Evolutionary conservation across 176 grass and related monocot genomes (phyloP), one percentile per base, ranked within the genome.

Genomic region (Ampelocalamus luodianensis): DNA sequence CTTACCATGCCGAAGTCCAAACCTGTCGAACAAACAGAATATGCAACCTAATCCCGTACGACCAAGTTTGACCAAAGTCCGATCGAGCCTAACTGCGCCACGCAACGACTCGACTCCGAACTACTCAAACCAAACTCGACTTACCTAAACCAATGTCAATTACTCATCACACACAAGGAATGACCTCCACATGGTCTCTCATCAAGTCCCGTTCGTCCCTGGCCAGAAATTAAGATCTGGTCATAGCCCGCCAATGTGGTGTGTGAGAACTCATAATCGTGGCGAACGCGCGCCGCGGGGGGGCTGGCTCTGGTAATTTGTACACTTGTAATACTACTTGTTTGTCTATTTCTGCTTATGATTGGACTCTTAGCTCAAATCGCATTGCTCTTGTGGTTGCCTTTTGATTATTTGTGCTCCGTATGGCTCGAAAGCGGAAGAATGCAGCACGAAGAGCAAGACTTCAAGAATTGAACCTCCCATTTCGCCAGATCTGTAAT

Each of bases 401-500:
- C 14, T 27, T 14, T 32, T 27, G 15, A 72, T 29, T 29, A 50
- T 49, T 0, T 72, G 23, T 72, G 43, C 13, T 27, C 14, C 29
- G 46, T 22, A 37, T 75, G 16, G 72, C 0, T 65, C 5, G 8
- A 46, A 32, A 36, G 17, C 49, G 60, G 60, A 79, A 79, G 17
- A 65, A 79, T 18, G 16, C 3, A 73, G 0, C 7, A 54, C 11
- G 27, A 67, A 48, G 64, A 10, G 10, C 38, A 39, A 76, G 10
- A 10, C 34, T 32, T 79, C 43, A 27, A 14, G 62, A 34, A 43
- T 14, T 50, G 61, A 68, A 76, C 40, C 15, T 85, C 62, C 82
- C 37, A 59, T 38, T 74, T 49, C 8, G 8, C 71, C 0, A 14
- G 18, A 37, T 36, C 6, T 39, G 63, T 67, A 24, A 44, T n/a